Evolutionary conservation across 352 stramenopile genomes (phyloP).

Genomic region (Peronospora farinosa): DNA sequence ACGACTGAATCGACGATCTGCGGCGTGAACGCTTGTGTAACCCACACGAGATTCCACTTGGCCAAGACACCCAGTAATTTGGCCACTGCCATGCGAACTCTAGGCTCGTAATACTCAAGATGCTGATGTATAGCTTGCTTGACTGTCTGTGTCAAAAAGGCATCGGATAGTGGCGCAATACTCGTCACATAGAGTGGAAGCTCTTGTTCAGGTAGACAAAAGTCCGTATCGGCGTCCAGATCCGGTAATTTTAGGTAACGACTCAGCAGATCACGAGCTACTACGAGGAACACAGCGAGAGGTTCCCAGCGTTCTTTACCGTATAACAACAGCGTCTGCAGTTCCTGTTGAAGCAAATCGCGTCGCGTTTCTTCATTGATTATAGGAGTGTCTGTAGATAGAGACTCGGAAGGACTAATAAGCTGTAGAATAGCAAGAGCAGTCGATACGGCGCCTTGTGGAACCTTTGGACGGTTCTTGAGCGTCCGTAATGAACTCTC

Average conservation of each 20-base stretch:
- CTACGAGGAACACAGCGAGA: slow-evolving; percentile 54
- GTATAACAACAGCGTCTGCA: slow-evolving; percentile 48
- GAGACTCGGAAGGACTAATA: slow-evolving; percentile 7
- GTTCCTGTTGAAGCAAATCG: slow-evolving; percentile 40
- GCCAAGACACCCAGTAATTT: slow-evolving; percentile 66
- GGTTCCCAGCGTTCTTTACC: slow-evolving; percentile 68
- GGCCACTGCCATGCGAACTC: slow-evolving; percentile 74
- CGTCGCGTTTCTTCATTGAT: slow-evolving; percentile 15
- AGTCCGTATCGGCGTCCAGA: slow-evolving; percentile 31
- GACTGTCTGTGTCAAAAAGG: slow-evolving; percentile 44
- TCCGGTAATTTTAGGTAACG: slow-evolving; percentile 27
- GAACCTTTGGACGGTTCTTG: slow-evolving; percentile 60
- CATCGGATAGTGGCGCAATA: slow-evolving; percentile 32
- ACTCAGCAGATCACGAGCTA: slow-evolving; percentile 47
- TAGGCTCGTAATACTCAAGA: slow-evolving; percentile 83
- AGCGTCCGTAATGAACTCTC: slow-evolving; percentile 69
- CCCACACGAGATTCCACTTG: slow-evolving; percentile 46
- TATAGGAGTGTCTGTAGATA: neutral
- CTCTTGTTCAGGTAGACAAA: slow-evolving; percentile 15
- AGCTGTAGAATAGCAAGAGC: slow-evolving; percentile 36
- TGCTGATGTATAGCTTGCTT: slow-evolving; percentile 38
- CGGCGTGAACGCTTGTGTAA: slow-evolving; percentile 55
- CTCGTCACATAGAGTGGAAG: slow-evolving; percentile 14
- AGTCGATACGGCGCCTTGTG: slow-evolving; percentile 33
- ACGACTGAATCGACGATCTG: slow-evolving; percentile 74